Conservation (phyloP, 805 yeast species). For the Starmerella apis region DNA sequence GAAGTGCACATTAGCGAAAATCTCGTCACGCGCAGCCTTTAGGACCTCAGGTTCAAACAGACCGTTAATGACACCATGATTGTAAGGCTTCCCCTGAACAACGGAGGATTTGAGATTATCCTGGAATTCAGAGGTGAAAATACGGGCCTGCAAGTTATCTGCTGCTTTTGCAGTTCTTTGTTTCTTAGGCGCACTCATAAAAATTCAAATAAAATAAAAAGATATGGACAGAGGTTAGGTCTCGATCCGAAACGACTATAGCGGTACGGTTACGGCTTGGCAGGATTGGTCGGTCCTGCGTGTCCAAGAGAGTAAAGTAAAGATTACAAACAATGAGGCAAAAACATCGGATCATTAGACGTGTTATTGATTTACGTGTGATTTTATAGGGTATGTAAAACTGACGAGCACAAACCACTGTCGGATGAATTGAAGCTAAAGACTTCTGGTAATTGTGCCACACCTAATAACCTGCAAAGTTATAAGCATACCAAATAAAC, state of each 20-base stretch:
- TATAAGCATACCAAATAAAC: neutral
- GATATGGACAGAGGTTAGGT: conserved; percentile 1
- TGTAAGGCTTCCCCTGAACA: conserved; percentile 58
- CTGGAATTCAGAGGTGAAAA: conserved; percentile 16
- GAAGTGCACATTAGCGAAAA: conserved; percentile 71
- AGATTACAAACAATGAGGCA: neutral
- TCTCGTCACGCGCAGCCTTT: conserved; percentile 73
- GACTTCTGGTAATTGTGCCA: neutral
- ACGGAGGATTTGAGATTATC: conserved; percentile 30
- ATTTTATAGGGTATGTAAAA: neutral
- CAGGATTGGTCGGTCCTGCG: neutral
- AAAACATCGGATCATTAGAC: neutral
- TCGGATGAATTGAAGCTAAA: neutral
- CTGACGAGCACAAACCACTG: neutral
- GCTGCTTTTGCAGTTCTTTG: conserved; percentile 5
- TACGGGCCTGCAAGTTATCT: conserved; percentile 9
- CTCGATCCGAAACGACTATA: neutral
- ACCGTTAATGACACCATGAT: conserved; percentile 75
- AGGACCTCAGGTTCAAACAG: conserved; percentile 68
- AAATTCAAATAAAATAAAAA: neutral
- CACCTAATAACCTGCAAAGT: neutral
- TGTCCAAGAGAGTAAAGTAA: neutral
- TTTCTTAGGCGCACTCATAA: conserved; percentile 2
- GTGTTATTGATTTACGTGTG: neutral
- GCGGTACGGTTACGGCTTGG: too few species aligned